Conservation (phyloP, 768 basidiomycete genomes). For the Clavulina sp. region DNA sequence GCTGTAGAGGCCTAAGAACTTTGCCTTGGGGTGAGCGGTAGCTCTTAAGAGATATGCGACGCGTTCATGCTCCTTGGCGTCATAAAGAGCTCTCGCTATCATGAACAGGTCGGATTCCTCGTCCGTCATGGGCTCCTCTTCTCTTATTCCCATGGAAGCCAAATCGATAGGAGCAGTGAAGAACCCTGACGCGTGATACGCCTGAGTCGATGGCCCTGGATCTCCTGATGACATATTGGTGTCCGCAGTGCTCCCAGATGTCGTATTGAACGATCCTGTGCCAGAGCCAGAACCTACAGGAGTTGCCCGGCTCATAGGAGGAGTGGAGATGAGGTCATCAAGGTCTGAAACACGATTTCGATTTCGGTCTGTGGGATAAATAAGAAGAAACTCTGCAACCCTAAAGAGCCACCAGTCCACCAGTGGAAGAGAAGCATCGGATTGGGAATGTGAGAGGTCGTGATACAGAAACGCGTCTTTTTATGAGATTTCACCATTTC, state of each 20-base stretch:
- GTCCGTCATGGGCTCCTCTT: slow-evolving; percentile 17
- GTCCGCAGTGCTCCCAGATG: no score
- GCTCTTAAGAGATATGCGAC: slow-evolving; percentile 45
- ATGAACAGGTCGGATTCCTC: slow-evolving; percentile 57
- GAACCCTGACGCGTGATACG: slow-evolving; percentile 11
- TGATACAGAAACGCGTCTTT: not conserved
- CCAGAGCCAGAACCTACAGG: no score
- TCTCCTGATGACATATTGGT: no score
- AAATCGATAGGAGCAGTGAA: not conserved
- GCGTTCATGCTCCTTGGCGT: slow-evolving; percentile 60
- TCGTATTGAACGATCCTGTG: no score
- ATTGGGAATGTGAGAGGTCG: slow-evolving; percentile 14
- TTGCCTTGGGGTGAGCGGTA: slow-evolving; percentile 53
- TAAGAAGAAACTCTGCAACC: not conserved
- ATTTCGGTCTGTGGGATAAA: no score
- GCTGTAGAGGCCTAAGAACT: slow-evolving; percentile 64
- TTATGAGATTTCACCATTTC: slow-evolving; percentile 74
- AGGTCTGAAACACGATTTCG: no score
- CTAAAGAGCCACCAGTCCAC: slow-evolving; percentile 14
- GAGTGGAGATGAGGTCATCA: no score
- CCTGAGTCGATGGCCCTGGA: slow-evolving; percentile 24
- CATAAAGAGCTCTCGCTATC: slow-evolving; percentile 55
- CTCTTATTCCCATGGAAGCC: slow-evolving; percentile 13
- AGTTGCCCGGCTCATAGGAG: no score
- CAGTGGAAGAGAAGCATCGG: slow-evolving; percentile 40